Base-by-base conservation (phyloP, 495 filamentous ascomycete genomes). In the Astrocystis sublimbata region DNA sequence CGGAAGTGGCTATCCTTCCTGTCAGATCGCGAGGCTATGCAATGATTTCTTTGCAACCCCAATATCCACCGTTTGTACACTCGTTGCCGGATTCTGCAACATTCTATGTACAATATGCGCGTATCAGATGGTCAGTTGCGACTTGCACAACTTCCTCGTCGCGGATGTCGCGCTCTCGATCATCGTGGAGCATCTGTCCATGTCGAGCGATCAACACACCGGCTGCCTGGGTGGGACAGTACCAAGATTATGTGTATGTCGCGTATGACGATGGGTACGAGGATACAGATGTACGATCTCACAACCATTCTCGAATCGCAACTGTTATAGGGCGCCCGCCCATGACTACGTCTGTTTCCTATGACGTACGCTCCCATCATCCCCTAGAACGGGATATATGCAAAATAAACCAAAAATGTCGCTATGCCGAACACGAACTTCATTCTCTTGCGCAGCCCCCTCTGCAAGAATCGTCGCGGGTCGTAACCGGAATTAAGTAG, bases 321-420 rank as follows among this genome's bases (percentile, higher is more conserved):
- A 17, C 33, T 33, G n/a, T 23, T 21, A 57, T 2, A 23, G n/a
- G 28, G n/a, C 17, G 28, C 30, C 38, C 15, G 10, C 26, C 36
- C 54, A n/a, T 21, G 40, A 28, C 23, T 8, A 10, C 46, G n/a
- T 50, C 36, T 3, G 23, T 36, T 31, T 36, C n/a, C 26, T 23
- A 12, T 23, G 28, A 2, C 5, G 15, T 57, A 28, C 15, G 6
- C 15, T 9, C 35, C 7, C n/a, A 13, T 15, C 4, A 23, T 17
- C 38, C 17, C 40, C 65, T 50, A 72, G 47, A 72, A 72, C 52
- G 70, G 70, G 60, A 72, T 72, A 65, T 70, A 72, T 28, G 70
- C 70, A 54, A 72, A 72, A 64, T 68, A 72, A 46, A 72, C 70
- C 59, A 72, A 65, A 54, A 72, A 70, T 3, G 70, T 72, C 38